Evolutionary conservation across 1,139 yeast genomes (phyloP).

Genomic region (Sugiyamaella castrensis): DNA sequence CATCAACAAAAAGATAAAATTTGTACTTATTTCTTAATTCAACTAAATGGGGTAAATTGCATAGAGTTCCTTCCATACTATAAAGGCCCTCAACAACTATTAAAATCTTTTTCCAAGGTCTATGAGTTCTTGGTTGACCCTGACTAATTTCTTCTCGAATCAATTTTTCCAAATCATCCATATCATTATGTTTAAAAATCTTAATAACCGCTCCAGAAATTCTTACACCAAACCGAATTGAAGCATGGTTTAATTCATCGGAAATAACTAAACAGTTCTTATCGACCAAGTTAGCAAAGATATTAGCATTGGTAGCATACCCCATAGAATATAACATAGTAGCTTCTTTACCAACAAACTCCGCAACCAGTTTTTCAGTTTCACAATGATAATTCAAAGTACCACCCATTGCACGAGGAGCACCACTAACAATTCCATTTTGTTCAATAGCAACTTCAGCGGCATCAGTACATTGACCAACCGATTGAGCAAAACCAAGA

Average conservation of each 20-base stretch:
- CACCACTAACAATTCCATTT: conserved; percentile 76
- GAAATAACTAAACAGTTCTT: conserved; percentile 86
- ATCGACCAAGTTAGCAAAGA: conserved; percentile 81
- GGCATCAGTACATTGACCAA: conserved; percentile 83
- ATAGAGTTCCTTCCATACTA: conserved; percentile 97
- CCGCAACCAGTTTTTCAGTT: conserved; percentile 76
- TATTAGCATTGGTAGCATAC: conserved; percentile 91
- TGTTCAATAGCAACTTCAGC: conserved; percentile 61
- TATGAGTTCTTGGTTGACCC: conserved; percentile 94
- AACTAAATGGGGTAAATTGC: conserved; percentile 75
- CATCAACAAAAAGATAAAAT: conserved; percentile 88
- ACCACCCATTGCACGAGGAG: conserved; percentile 73
- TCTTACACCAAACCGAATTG: conserved; percentile 92
- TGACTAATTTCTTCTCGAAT: conserved; percentile 86
- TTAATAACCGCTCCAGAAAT: conserved; percentile 90
- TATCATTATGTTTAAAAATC: conserved; percentile 89
- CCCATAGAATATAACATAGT: conserved; percentile 89
- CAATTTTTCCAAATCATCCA: conserved; percentile 73
- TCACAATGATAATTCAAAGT: conserved; percentile 70
- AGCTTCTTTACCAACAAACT: conserved; percentile 88
- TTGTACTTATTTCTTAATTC: conserved; percentile 81
- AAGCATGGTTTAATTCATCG: conserved; percentile 93
- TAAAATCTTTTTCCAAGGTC: conserved; percentile 95
- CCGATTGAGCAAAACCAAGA: conserved; percentile 94
- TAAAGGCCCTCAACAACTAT: conserved; percentile 94